phyloP scores from a whole-genome alignment of 2,329 filamentous ascomycete species.

The Fusarium scirpi region DNA sequence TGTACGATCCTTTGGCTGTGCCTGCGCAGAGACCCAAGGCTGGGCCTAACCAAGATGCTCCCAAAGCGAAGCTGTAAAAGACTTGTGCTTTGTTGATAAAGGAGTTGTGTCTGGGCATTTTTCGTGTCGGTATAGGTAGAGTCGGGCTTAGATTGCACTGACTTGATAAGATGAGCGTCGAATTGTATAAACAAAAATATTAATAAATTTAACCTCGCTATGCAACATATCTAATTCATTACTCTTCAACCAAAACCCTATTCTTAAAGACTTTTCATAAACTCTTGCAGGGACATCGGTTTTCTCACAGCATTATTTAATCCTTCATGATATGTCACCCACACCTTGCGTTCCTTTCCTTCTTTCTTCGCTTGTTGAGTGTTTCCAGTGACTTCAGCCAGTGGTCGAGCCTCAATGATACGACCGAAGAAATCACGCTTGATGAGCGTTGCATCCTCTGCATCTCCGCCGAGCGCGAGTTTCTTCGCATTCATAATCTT shows the following conservation, averaged over 20 bases:
- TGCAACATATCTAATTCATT: conserved; percentile 20
- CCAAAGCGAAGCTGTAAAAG: conserved; percentile 61
- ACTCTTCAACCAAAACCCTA: too few relatives aligned
- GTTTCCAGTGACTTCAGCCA: conserved; percentile 58
- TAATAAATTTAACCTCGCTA: conserved; percentile 20
- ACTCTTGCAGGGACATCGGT: conserved; percentile 82
- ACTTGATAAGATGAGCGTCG: conserved; percentile 19
- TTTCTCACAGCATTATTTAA: conserved; percentile 93
- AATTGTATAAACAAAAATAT: conserved; percentile 12
- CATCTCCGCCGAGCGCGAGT: conserved; percentile 50
- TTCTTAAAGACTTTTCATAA: conserved; percentile 73
- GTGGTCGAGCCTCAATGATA: conserved; percentile 63
- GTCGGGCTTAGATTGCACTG: conserved; percentile 33
- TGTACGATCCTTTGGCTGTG: conserved; percentile 66
- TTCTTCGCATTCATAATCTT: conserved; percentile 50
- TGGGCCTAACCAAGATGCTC: conserved; percentile 14
- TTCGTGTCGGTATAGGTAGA: conserved; percentile 31
- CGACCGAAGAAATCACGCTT: conserved; percentile 91
- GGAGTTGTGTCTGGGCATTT: conserved; percentile 6
- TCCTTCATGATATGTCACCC: conserved; percentile 91
- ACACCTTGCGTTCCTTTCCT: conserved; percentile 72
- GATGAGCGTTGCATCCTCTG: conserved; percentile 56
- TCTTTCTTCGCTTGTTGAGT: conserved; percentile 47
- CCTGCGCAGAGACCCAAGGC: conserved; percentile 63
- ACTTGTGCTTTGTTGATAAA: background rate